Base-by-base conservation (phyloP, 192 early-diverging fungal species). In the Coemansia pectinata region DNA sequence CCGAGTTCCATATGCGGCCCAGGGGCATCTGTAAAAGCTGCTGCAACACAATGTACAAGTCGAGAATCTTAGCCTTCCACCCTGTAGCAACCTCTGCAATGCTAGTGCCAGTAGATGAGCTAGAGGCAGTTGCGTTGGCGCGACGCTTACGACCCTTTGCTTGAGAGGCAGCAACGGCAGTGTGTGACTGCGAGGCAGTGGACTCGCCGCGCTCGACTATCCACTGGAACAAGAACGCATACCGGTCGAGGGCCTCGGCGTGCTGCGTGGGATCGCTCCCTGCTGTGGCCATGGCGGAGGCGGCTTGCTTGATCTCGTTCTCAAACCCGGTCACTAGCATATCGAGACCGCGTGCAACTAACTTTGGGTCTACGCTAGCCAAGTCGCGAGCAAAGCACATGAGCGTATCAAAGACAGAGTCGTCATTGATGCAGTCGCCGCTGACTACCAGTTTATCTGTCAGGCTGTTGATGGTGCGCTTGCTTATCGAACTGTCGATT, bases 171-270 rank as follows among this genome's bases (percentile, higher is more conserved):
- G 66, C 63, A 8, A 62, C 44, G 15, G 62, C 39, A 17, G 52
- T 33, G 21, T 63, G 63, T 29, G 61, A 69, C 69, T 72, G 72
- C 66, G 80, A 77, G 14, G 78, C 79, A 41, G 85, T 85, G 14
- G 87, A 85, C 73, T 93, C 91, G 52, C 86, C 90, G 7, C 85
- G 70, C 52, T 86, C 85, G 40, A 96, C 77, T 14, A 91, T 78
- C 94, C 96, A 97, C 65, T 92, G 88, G 55, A 94, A 77, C 53
- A 95, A 59, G 66, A 93, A 97, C 4, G 89, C 89, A 65, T 95
- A 97, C 67, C 93, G 85, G 76, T 96, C 93, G 7, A 97, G 79
- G 6, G 87, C 76, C 12, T 78, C 66, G 11, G 86, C 81, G 73
- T 94, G 90, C 15, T 83, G 69, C 11, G 89, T 85, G 44, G 88